These are phyloP conservation scores for Psilocybe cubensis DNA, from an alignment of 768 basidiomycete species.

Conservation along the genomic window DNA sequence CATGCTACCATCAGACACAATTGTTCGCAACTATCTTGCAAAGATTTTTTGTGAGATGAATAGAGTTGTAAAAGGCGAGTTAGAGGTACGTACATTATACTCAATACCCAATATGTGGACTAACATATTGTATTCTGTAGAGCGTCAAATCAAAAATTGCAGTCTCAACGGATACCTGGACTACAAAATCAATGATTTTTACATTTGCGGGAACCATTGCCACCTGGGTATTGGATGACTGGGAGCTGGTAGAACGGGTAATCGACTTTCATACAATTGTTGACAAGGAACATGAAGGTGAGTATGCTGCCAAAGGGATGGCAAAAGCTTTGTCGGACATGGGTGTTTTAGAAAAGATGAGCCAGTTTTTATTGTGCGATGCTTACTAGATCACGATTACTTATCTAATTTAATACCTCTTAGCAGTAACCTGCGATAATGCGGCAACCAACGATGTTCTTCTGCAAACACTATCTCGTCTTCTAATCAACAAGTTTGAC, in stretches of 20 bases:
- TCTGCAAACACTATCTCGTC: conserved; percentile 19
- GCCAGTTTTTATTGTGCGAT: conserved; percentile 19
- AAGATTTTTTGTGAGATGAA: conserved; percentile 25
- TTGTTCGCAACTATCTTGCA: conserved; percentile 24
- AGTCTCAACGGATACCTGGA: conserved; percentile 32
- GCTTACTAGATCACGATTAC: neutral
- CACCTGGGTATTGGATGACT: conserved; percentile 31
- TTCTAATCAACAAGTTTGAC: conserved; percentile 25
- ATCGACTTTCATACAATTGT: conserved; percentile 35
- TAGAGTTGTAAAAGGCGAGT: conserved; percentile 24
- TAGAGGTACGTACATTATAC: conserved; percentile 18
- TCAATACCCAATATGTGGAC: neutral
- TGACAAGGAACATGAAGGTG: conserved; percentile 34
- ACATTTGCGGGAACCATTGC: conserved; percentile 35
- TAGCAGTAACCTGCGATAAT: conserved; percentile 34
- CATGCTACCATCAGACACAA: conserved; percentile 23
- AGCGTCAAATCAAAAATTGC: conserved; percentile 20
- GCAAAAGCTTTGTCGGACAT: conserved; percentile 19
- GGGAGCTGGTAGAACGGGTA: conserved; percentile 32
- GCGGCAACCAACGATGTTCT: conserved; percentile 37
- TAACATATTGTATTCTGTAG: conserved; percentile 3
- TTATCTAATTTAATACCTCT: conserved; percentile 18
- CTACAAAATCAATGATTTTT: conserved; percentile 32
- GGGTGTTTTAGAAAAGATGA: conserved; percentile 37
- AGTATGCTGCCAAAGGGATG: conserved; percentile 32